These are phyloP conservation scores for Tylopilus rubrobrunneus DNA, from an alignment of 768 basidiomycete species.

Conservation along the genomic window DNA sequence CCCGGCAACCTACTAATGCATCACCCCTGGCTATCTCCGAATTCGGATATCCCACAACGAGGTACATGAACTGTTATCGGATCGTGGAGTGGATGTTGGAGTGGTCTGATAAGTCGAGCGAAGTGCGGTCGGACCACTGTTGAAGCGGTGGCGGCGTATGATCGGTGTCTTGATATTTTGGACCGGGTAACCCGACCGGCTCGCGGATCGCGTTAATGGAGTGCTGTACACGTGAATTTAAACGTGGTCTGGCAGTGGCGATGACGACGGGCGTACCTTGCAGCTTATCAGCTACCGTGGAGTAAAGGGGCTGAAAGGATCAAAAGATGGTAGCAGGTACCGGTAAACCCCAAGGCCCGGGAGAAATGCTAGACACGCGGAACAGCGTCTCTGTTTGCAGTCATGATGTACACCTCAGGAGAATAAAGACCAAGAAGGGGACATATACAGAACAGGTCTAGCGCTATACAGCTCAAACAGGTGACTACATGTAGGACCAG, in stretches of 20 bases:
- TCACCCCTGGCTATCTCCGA: no score
- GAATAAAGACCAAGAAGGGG: background rate
- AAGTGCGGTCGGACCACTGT: no score
- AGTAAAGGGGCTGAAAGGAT: background rate
- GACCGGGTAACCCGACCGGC: no score
- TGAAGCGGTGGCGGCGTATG: no score
- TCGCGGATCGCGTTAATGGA: no score
- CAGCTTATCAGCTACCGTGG: no score
- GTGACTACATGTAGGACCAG: background rate
- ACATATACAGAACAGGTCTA: slow-evolving; percentile 1
- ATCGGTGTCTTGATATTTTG: background rate
- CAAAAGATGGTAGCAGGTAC: background rate
- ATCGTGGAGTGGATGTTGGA: no score
- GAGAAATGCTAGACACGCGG: background rate
- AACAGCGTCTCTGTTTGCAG: background rate
- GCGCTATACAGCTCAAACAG: slow-evolving; percentile 1
- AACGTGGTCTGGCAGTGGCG: background rate
- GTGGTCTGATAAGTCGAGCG: no score
- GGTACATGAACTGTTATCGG: no score
- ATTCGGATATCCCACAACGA: no score
- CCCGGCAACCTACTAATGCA: no score
- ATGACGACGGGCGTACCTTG: background rate
- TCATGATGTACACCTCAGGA: background rate
- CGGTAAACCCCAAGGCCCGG: background rate
- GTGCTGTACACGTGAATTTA: no score